A percentile compares a stretch with the other conserved stretches of the same genome.
phyloP scores from a whole-genome alignment of 345 rosid species.

The Leavenworthia alabamica region DNA sequence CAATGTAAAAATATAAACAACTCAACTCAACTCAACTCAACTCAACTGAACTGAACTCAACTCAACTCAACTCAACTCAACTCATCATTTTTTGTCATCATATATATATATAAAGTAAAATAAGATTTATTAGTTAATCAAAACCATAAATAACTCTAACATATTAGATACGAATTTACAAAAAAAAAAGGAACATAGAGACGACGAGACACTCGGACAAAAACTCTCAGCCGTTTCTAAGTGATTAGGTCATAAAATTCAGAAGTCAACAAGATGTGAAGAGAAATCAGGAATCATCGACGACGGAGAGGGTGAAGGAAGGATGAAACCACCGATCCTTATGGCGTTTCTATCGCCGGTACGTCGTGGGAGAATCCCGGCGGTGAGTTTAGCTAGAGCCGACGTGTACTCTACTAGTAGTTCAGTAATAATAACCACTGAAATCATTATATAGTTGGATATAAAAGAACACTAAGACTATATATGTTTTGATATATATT shows the following conservation, averaged over 20 bases:
- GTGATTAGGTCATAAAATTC: not conserved
- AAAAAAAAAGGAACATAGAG: not conserved
- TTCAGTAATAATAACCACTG: slow-evolving; percentile 43
- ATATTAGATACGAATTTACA: slow-evolving; percentile 16
- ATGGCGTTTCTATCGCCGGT: slow-evolving; percentile 15
- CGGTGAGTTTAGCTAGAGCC: slow-evolving; percentile 43
- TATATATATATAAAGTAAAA: too few species aligned
- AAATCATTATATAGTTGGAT: too few species aligned
- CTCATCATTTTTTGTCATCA: too few species aligned
- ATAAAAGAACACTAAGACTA: too few species aligned
- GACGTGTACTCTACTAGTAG: slow-evolving; percentile 45
- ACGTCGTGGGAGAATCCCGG: slow-evolving; percentile 32
- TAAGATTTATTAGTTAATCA: too few species aligned
- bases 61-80: too few species aligned
- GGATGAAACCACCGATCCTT: slow-evolving; percentile 17
- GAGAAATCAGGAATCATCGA: slow-evolving; percentile 28
- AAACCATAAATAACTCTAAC: slow-evolving; percentile 8
- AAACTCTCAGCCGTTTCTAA: slow-evolving; percentile 17
- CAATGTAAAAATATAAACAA: not conserved
- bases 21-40: not conserved
- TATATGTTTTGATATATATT: not conserved
- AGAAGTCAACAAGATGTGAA: slow-evolving; percentile 30
- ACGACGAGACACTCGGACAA: slow-evolving; percentile 18
- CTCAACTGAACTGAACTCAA: too few species aligned
- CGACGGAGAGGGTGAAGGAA: slow-evolving; percentile 17